Percentiles rank a stretch among this genome's conserved stretches.
Conservation (phyloP, 768 basidiomycete species). For the Mycena galericulata region DNA sequence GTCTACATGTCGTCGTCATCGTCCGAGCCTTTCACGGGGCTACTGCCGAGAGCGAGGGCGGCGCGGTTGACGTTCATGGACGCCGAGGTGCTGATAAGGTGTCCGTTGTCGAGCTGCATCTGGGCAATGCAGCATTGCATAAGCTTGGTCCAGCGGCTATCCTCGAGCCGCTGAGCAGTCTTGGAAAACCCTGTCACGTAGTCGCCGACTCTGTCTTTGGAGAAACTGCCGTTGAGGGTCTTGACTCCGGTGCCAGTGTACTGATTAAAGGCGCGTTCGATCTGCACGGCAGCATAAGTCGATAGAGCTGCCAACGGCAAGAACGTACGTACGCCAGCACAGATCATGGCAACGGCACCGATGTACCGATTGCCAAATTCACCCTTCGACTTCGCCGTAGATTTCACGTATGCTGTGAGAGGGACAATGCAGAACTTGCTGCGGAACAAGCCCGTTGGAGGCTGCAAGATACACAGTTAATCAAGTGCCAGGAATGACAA, state of each 20-base stretch:
- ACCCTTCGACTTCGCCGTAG: neutral
- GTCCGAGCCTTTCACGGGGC: neutral
- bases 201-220: neutral
- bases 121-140: neutral
- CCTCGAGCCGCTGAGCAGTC: neutral
- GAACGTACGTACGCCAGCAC: neutral
- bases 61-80: neutral
- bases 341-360: conserved; percentile 1
- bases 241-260: conserved; percentile 1
- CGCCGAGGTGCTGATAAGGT: neutral
- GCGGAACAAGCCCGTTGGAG: neutral
- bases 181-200: neutral
- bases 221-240: conserved; percentile 3
- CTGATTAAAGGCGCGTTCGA: conserved; percentile 9
- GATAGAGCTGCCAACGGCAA: neutral
- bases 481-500: too few species aligned
- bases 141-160: conserved; percentile 6
- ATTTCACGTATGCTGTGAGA: neutral
- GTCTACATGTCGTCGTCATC: neutral
- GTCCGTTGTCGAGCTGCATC: neutral
- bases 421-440: neutral
- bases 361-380: conserved; percentile 1
- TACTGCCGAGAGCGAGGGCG: conserved; percentile 7
- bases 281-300: neutral
- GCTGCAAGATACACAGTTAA: too few species aligned